A percentile compares a stretch with the other conserved stretches of the same genome.
These are phyloP conservation scores for Cadophora sp. DNA, from an alignment of 2,329 filamentous ascomycete species.

Conservation along the genomic window DNA sequence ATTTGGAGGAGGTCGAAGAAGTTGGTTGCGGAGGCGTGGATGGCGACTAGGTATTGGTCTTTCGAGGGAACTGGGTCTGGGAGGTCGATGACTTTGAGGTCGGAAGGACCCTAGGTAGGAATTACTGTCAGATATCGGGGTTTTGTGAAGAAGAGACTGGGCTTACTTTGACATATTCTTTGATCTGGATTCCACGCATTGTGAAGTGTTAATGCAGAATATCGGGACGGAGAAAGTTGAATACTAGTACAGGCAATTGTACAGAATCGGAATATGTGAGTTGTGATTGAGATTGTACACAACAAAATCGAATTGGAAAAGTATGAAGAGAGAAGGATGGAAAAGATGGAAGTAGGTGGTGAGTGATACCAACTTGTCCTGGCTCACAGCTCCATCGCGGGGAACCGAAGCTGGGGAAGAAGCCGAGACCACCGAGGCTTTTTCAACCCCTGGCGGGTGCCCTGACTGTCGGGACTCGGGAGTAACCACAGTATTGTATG, in stretches of 20 bases:
- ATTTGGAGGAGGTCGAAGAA: slow-evolving; percentile 98
- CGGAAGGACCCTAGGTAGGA: slow-evolving; percentile 69
- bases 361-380: slow-evolving; percentile 2
- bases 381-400: slow-evolving; percentile 10
- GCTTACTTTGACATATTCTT: slow-evolving; percentile 74
- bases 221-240: neutral
- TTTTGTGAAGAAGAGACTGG: slow-evolving; percentile 6
- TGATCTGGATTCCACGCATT: slow-evolving; percentile 80
- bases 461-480: neutral
- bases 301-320: slow-evolving; percentile 1
- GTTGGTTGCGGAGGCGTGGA: slow-evolving; percentile 88
- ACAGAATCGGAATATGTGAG: neutral
- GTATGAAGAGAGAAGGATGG: slow-evolving; percentile 5
- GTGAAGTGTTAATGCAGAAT: slow-evolving; percentile 40
- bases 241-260: neutral
- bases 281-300: slow-evolving; percentile 6
- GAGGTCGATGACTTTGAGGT: slow-evolving; percentile 77
- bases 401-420: slow-evolving; percentile 14
- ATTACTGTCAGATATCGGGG: slow-evolving; percentile 13
- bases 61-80: slow-evolving; percentile 75
- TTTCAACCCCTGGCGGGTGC: neutral
- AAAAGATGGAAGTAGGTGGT: neutral
- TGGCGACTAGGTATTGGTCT: slow-evolving; percentile 83
- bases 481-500: neutral
- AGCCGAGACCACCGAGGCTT: slow-evolving; percentile 20